Base-by-base conservation (phyloP, 108 stramenopile genomes). In the Skeletonema tropicum region DNA sequence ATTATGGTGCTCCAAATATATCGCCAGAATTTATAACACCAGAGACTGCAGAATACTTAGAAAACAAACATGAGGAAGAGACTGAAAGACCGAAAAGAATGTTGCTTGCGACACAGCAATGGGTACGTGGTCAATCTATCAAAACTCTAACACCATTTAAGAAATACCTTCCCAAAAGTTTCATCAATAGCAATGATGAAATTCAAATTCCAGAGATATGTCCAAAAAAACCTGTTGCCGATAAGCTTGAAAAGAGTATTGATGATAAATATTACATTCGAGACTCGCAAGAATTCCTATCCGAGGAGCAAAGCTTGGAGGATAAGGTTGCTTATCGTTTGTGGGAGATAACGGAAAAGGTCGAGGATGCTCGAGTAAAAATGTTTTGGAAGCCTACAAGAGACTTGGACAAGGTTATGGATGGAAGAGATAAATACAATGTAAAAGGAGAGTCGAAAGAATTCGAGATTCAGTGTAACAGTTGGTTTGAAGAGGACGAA, bases 231-330 rank as follows among this genome's bases (percentile, higher is more conserved):
- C 26, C 26, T 29, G 26, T 29, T 29, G 1, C 26, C 26, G 26
- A 29, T 29, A 29, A 29, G 26, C 26, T 29, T 29, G 26, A 29
- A 29, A 29, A 1, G 10, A 55, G 52, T 55, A 23, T 10, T 0
- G 52, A 55, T 25, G 52, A 55, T 55, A 55, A 55, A 55, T 55
- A 55, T 9, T 23, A 55, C 0, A 55, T 55, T 55, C 52, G 52
- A 25, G 52, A 55, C 23, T 23, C 25, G 52, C 9, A 23, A 9
- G 52, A 55, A 25, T 25, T 55, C 52, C 52, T 23, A 5, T 5
- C 52, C 17, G 52, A 55, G 2, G 52, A 55, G 52, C 52, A 55
- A 55, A 55, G 23, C 23, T 1, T 55, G 52, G 52, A 55, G 23
- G 52, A 55, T 23, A 55, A 55, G 23, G 52, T 55, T 10, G 52